Conservation (phyloP, 257 asterid species). For the Phtheirospermum japonicum region DNA sequence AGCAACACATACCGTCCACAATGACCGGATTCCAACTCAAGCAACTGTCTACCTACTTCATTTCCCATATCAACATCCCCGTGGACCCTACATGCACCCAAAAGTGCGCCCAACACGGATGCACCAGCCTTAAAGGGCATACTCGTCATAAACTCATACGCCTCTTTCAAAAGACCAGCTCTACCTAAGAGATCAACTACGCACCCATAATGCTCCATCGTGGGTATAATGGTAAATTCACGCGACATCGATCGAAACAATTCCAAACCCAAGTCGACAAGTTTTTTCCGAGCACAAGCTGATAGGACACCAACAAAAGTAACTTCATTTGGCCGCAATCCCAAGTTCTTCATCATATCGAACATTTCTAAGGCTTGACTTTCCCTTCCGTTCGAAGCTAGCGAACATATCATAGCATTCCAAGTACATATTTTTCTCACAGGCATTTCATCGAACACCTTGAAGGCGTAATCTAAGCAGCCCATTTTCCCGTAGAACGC, state of each 20-base stretch:
- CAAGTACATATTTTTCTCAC: constrained; percentile 67
- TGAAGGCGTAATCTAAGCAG: constrained; percentile 42
- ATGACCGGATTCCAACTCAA: constrained; percentile 56
- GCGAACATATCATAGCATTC: constrained; percentile 82
- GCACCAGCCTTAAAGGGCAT: constrained; percentile 85
- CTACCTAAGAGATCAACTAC: constrained; percentile 81
- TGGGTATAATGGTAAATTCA: constrained; percentile 43
- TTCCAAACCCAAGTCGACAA: constrained; percentile 52
- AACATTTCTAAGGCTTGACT: constrained; percentile 63
- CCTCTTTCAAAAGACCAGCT: constrained; percentile 74
- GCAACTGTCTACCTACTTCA: constrained; percentile 56
- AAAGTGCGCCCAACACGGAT: constrained; percentile 75
- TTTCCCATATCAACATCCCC: constrained; percentile 67
- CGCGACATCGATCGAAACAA: constrained; percentile 53
- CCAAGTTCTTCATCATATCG: constrained; percentile 41
- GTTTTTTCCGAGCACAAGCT: constrained; percentile 68
- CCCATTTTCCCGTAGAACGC: constrained; percentile 82
- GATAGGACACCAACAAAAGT: constrained; percentile 69
- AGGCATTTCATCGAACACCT: constrained; percentile 46
- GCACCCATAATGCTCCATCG: constrained; percentile 90
- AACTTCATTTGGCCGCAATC: constrained; percentile 52
- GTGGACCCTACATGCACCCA: constrained; percentile 79
- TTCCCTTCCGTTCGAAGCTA: constrained; percentile 74
- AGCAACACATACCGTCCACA: constrained; percentile 65
- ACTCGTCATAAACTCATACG: constrained; percentile 48